Conservation (phyloP, 352 stramenopile species). For the Globisporangium perplexum region DNA sequence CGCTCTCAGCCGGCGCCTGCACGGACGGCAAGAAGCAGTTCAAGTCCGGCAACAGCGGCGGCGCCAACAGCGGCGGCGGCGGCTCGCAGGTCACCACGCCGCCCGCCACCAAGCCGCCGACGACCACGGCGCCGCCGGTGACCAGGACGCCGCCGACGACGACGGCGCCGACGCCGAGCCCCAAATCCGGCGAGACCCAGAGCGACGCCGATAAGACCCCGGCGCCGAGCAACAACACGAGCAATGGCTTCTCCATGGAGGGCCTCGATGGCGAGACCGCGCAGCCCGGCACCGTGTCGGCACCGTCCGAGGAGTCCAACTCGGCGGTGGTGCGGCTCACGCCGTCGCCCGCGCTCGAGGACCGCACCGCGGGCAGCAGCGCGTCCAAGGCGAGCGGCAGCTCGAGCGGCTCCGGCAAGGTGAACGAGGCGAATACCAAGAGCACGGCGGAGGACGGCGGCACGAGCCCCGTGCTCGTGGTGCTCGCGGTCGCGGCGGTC, state of each 20-base stretch:
- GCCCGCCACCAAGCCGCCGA: slow-evolving; percentile 11
- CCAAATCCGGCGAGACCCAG: slow-evolving; percentile 1
- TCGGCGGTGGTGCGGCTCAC: slow-evolving; percentile 2
- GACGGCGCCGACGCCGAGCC: slow-evolving; percentile 5
- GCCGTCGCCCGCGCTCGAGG: not conserved
- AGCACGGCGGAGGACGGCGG: not conserved
- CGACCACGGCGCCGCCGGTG: slow-evolving; percentile 9
- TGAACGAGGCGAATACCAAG: slow-evolving; percentile 11
- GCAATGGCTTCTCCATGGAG: slow-evolving; percentile 8
- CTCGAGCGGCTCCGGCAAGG: not conserved
- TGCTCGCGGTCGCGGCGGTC: slow-evolving; percentile 5
- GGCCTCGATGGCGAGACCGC: not conserved
- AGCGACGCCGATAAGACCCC: slow-evolving; percentile 3
- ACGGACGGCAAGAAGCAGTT: slow-evolving; percentile 38
- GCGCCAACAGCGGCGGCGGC: slow-evolving; percentile 1
- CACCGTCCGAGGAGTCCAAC: slow-evolving; percentile 4
- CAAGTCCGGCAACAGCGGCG: slow-evolving; percentile 9
- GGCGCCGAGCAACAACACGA: not conserved
- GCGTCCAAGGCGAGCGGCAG: not conserved
- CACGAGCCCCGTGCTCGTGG: slow-evolving; percentile 19
- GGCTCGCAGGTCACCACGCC: slow-evolving; percentile 14
- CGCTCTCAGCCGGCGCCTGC: slow-evolving; percentile 30
- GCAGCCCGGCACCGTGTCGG: slow-evolving; percentile 6
- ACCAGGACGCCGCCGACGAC: slow-evolving; percentile 13
- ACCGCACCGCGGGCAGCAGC: not conserved